Conservation (phyloP, 371 early-diverging fungal genomes). For the Zychaea mexicana region DNA sequence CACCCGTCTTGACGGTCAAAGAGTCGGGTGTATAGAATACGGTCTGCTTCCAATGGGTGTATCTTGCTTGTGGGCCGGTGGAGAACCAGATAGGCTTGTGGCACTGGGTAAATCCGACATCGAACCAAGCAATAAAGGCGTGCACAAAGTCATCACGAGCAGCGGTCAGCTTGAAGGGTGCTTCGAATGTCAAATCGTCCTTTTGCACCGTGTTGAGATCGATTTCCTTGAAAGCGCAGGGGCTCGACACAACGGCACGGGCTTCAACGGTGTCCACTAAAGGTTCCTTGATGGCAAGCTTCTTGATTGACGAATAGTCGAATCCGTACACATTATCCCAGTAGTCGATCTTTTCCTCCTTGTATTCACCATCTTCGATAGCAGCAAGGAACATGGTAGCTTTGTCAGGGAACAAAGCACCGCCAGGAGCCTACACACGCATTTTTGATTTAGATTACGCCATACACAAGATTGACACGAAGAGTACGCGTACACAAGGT, state of each 20-base stretch:
- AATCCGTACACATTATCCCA: conserved; percentile 96
- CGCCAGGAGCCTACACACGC: conserved; percentile 54
- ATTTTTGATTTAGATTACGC: neutral
- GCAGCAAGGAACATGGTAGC: conserved; percentile 91
- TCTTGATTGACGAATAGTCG: conserved; percentile 88
- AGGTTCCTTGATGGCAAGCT: conserved; percentile 87
- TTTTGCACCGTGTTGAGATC: conserved; percentile 82
- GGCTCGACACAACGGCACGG: conserved; percentile 75
- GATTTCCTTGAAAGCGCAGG: conserved; percentile 80
- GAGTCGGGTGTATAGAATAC: conserved; percentile 84
- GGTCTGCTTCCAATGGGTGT: conserved; percentile 99
- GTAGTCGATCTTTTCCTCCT: conserved; percentile 90
- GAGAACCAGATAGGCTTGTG: conserved; percentile 89
- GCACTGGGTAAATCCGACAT: conserved; percentile 87
- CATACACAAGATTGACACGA: neutral
- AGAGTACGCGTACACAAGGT: conserved; percentile 5
- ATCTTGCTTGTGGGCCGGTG: conserved; percentile 86
- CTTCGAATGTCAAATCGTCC: conserved; percentile 82
- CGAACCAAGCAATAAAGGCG: conserved; percentile 94
- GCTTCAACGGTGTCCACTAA: conserved; percentile 90
- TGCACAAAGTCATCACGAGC: conserved; percentile 84
- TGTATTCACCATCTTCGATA: conserved; percentile 93
- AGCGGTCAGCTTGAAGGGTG: conserved; percentile 78
- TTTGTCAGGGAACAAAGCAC: conserved; percentile 91
- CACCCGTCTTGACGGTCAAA: conserved; percentile 76